Conservation (phyloP, 1,284 basidiomycete species). For the Cutaneotrichosporon curvatum region DNA sequence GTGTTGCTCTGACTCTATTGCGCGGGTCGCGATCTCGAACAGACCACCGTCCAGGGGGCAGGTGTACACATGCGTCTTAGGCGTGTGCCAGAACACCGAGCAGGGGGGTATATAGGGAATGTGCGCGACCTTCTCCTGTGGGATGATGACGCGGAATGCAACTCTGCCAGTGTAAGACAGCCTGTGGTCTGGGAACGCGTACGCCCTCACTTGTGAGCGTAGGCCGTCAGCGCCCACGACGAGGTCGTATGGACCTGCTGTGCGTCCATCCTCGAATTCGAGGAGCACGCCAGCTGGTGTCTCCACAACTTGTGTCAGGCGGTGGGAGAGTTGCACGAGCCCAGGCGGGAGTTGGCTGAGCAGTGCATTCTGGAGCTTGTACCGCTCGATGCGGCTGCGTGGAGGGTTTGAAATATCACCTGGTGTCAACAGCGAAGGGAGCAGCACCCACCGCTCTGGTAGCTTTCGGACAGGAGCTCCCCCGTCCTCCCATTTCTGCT, state of each 20-base stretch:
- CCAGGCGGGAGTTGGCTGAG: constrained; percentile 19
- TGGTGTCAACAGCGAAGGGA: neutral
- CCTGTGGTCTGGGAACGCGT: constrained; percentile 26
- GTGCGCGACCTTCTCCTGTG: constrained; percentile 22
- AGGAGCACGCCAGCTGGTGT: constrained; percentile 13
- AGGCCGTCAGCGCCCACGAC: constrained; percentile 35
- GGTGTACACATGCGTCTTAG: constrained; percentile 27
- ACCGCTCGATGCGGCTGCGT: constrained; percentile 23
- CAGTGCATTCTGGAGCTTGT: constrained; percentile 28
- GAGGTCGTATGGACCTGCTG: constrained; percentile 24
- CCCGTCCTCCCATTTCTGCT: constrained; percentile 18
- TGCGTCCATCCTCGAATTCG: constrained; percentile 21
- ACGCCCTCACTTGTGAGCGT: constrained; percentile 26
- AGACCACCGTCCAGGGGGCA: constrained; percentile 21
- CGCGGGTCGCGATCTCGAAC: constrained; percentile 27
- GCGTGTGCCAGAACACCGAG: constrained; percentile 25
- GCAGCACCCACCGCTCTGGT: constrained; percentile 13
- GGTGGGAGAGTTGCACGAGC: constrained; percentile 25
- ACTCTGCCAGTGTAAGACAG: constrained; percentile 30
- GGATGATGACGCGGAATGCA: constrained; percentile 24
- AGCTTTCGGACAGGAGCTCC: constrained; percentile 13
- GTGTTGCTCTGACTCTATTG: constrained; percentile 15
- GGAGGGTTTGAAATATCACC: constrained; percentile 18
- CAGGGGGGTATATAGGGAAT: constrained; percentile 19
- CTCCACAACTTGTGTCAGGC: constrained; percentile 15